These are phyloP conservation scores for Fomitopsis pinicola DNA, from an alignment of 1,284 basidiomycete species.

Conservation along the genomic window DNA sequence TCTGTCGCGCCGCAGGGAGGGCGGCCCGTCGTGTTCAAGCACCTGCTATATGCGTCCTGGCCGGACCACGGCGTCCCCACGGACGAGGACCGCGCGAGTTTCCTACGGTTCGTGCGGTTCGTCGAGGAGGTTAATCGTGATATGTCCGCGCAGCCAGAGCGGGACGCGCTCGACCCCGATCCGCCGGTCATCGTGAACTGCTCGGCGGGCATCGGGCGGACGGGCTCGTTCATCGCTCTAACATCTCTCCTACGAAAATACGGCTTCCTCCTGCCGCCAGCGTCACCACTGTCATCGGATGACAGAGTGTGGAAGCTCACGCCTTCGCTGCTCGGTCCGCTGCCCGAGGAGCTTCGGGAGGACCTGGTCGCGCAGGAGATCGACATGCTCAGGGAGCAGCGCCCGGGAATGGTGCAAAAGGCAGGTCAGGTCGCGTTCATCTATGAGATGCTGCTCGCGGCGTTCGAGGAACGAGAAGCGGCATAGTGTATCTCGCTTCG, in stretches of 20 bases:
- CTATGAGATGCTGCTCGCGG: slow-evolving; percentile 54
- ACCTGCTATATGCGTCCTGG: slow-evolving; percentile 75
- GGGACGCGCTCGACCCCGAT: slow-evolving; percentile 37
- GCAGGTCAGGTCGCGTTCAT: slow-evolving; percentile 62
- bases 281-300: slow-evolving; percentile 19
- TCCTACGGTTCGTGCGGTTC: slow-evolving; percentile 58
- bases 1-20: slow-evolving; percentile 27
- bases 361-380: slow-evolving; percentile 72
- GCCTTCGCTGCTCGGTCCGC: slow-evolving; percentile 50
- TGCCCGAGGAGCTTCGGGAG: slow-evolving; percentile 42
- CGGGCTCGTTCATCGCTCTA: slow-evolving; percentile 82
- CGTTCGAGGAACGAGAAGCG: slow-evolving; percentile 19
- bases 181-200: slow-evolving; percentile 83
- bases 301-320: slow-evolving; percentile 27
- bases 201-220: slow-evolving; percentile 87
- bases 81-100: slow-evolving; percentile 46
- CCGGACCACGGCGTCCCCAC: slow-evolving; percentile 79
- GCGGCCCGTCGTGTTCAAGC: slow-evolving; percentile 50
- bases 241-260: slow-evolving; percentile 65
- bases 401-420: slow-evolving; percentile 78
- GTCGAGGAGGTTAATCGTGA: slow-evolving; percentile 59
- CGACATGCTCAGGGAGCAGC: slow-evolving; percentile 74
- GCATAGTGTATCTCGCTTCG: background rate
- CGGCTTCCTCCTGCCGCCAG: slow-evolving; percentile 39
- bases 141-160: slow-evolving; percentile 28